Evolutionary conservation across 2,329 filamentous ascomycete species (phyloP), one percentile per base, ranked within the genome.

Genomic region (Orbilia blumenaviensis): DNA sequence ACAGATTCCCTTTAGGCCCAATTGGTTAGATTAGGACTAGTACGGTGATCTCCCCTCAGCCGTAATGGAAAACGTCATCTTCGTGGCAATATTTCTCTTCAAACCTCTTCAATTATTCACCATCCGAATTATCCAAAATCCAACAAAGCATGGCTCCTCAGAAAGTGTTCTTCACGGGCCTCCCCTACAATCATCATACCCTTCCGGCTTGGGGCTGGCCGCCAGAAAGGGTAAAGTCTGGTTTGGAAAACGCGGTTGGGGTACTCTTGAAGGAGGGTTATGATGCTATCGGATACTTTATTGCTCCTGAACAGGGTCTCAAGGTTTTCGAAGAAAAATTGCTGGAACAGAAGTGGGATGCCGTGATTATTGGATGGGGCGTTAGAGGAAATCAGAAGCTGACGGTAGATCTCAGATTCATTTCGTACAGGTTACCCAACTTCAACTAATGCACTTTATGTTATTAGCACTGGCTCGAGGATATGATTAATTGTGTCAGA

Each of bases 291-390:
- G 72, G 72, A 41, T 76, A 76, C 48, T 76, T 76, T 27, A 54
- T 76, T 64, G 72, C 72, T 2, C 72, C 72, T 9, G 72, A 76
- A 29, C 64, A 76, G 23, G 64, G 64, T 4, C 38, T 76, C 23
- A 12, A 66, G 46, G 64, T 69, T 8, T 76, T 76, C 54, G 64
- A 76, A 46, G 72, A 76, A 27, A 76, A 76, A 42, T 21, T 76
- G 41, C 34, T 69, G 38, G 72, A 76, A 14, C 8, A 58, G 34
- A 69, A 76, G 27, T 76, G 72, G 72, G 72, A 76, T 18, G 64
- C 72, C n/a, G 72, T 76, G 48, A 76, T 76, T 42, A 76, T 76
- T 12, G 72, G 72, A 14, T 76, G 72, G 72, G 72, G 72, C 14
- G 72, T 69, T n/a, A 38, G 72, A 48, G 72, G 72, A 3, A 76